phyloP scores from a whole-genome alignment of 2,329 filamentous ascomycete species.

The Graphiopsis chlorocephala region DNA sequence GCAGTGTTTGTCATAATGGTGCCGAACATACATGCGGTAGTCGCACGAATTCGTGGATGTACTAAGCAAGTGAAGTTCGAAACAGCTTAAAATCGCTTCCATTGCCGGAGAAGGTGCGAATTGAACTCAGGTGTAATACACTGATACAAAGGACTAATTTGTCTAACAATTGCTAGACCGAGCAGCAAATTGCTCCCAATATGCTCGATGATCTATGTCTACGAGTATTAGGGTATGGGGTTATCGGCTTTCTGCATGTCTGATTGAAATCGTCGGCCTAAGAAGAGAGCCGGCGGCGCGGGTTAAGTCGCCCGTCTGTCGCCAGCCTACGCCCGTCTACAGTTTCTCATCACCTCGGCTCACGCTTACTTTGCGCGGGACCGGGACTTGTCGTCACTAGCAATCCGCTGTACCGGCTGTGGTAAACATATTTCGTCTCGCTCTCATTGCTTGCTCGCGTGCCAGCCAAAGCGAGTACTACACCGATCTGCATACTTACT shows the following conservation, averaged over 20 bases:
- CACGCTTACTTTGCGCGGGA: neutral
- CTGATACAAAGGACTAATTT: neutral
- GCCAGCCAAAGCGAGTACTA: neutral
- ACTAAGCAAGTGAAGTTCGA: neutral
- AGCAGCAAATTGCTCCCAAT: neutral
- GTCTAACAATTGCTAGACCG: neutral
- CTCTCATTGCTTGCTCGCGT: constrained; percentile 11
- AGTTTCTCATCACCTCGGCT: neutral
- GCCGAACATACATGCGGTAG: too few species aligned
- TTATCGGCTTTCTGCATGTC: neutral
- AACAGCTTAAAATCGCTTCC: neutral
- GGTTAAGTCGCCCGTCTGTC: too few species aligned
- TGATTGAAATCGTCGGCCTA: neutral
- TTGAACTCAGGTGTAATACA: neutral
- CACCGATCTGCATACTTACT: neutral
- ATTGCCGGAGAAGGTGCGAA: neutral
- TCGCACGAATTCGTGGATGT: neutral
- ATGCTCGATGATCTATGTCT: neutral
- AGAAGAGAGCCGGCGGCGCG: neutral
- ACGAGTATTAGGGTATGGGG: neutral
- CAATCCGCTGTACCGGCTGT: constrained; percentile 2
- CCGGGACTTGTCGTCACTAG: neutral
- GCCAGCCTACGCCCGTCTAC: neutral
- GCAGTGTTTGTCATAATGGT: neutral
- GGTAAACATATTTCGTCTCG: constrained; percentile 13